Evolutionary conservation across 139 green algal species (phyloP).

Genomic region (Tetradesmus obliquus): DNA sequence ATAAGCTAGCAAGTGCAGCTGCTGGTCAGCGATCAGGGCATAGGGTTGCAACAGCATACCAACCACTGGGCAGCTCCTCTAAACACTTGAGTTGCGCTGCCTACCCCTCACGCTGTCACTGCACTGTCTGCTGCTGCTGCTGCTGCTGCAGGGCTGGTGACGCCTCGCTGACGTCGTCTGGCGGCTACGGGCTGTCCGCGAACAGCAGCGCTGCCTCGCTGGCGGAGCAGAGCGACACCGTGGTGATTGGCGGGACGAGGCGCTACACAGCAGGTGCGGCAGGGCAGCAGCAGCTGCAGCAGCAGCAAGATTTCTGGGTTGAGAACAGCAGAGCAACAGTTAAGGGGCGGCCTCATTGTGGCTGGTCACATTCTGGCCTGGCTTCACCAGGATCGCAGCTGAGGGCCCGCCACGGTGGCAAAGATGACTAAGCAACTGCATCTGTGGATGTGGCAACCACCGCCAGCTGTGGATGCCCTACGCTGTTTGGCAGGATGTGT

Average conservation of each 20-base stretch:
- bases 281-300: background rate
- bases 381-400: too few relatives aligned
- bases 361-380: too few relatives aligned
- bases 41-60: background rate
- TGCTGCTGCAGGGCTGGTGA: slow-evolving; percentile 6
- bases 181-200: background rate
- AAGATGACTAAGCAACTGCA: too few relatives aligned
- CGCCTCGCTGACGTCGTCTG: slow-evolving; percentile 19
- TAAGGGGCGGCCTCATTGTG: too few relatives aligned
- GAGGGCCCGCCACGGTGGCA: too few relatives aligned
- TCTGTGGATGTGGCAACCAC: too few relatives aligned
- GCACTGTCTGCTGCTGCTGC: background rate
- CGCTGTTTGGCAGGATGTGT: too few relatives aligned
- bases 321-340: too few relatives aligned
- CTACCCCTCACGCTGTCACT: background rate
- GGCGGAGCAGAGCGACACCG: background rate
- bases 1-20: background rate
- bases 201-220: background rate
- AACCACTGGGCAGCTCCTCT: too few relatives aligned
- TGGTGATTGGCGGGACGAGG: background rate
- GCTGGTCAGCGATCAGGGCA: background rate
- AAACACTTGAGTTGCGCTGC: too few relatives aligned
- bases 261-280: background rate
- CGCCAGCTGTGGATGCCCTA: too few relatives aligned
- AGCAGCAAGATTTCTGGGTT: too few relatives aligned